phyloP scores from a whole-genome alignment of 192 early-diverging fungal genomes.

The Rhizophagus sp. region DNA sequence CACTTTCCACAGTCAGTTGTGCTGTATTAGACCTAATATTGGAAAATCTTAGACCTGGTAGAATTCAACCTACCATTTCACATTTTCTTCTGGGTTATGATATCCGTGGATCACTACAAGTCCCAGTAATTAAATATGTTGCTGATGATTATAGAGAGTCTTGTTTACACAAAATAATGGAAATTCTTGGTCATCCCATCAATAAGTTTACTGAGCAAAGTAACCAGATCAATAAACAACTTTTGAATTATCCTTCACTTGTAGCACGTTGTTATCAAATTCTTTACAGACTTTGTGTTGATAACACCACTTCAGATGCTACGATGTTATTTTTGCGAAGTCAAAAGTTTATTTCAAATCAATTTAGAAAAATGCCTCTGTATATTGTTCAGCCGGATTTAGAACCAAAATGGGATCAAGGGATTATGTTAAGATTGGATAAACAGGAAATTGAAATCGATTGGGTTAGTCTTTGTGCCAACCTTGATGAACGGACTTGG shows the following conservation, averaged over 20 bases:
- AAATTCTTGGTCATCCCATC: slow-evolving; percentile 56
- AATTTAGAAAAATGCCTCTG: slow-evolving; percentile 52
- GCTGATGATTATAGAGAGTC: slow-evolving; percentile 45
- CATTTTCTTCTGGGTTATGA: slow-evolving; percentile 91
- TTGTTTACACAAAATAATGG: slow-evolving; percentile 65
- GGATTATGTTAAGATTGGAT: slow-evolving; percentile 31
- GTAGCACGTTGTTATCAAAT: slow-evolving; percentile 89
- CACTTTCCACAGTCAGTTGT: slow-evolving; percentile 61
- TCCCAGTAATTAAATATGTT: slow-evolving; percentile 33
- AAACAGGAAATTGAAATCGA: slow-evolving; percentile 32
- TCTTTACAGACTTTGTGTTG: slow-evolving; percentile 78
- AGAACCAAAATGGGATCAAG: slow-evolving; percentile 32
- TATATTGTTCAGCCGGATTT: slow-evolving; percentile 31
- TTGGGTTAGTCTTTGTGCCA: slow-evolving; percentile 45
- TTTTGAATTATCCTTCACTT: slow-evolving; percentile 70
- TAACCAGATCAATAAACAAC: slow-evolving; percentile 35
- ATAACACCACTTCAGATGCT: slow-evolving; percentile 62
- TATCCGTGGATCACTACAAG: slow-evolving; percentile 37
- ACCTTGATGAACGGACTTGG: slow-evolving; percentile 88
- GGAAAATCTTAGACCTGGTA: slow-evolving; percentile 60
- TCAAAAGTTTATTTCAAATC: slow-evolving; percentile 74
- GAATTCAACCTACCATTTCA: slow-evolving; percentile 71
- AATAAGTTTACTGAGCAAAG: slow-evolving; percentile 30
- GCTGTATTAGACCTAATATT: slow-evolving; percentile 86
- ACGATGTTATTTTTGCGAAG: slow-evolving; percentile 82